These are phyloP conservation scores for Pythium scleroteichum DNA, from an alignment of 352 stramenopile species.

Conservation along the genomic window DNA sequence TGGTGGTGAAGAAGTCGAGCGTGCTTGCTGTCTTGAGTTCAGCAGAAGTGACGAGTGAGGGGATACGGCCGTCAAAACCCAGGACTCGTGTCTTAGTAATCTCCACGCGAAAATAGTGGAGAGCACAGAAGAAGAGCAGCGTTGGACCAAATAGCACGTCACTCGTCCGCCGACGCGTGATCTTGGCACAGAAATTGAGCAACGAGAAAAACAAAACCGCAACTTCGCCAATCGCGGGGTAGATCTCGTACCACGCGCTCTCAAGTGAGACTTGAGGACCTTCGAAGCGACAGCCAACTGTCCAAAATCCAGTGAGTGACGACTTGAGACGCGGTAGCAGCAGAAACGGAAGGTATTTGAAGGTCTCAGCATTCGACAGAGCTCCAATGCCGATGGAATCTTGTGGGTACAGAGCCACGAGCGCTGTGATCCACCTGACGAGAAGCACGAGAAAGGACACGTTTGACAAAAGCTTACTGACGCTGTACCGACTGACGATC, in stretches of 20 bases:
- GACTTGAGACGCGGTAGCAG: constrained; percentile 24
- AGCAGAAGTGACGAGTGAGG: constrained; percentile 21
- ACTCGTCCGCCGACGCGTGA: constrained; percentile 24
- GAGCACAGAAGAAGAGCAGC: constrained; percentile 23
- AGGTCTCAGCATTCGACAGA: constrained; percentile 13
- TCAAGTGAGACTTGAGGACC: constrained; percentile 26
- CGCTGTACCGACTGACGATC: constrained; percentile 25
- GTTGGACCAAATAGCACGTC: constrained; percentile 36
- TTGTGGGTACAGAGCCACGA: constrained; percentile 3
- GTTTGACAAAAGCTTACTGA: constrained; percentile 33
- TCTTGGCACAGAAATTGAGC: constrained; percentile 31
- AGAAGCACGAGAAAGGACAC: constrained; percentile 27
- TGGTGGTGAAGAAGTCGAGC: constrained; percentile 29
- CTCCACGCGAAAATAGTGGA: constrained; percentile 29
- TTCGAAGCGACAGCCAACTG: constrained; percentile 36
- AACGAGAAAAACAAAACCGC: constrained; percentile 31
- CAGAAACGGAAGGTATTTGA: constrained; percentile 14
- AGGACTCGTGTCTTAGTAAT: constrained; percentile 18
- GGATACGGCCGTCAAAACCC: constrained; percentile 28
- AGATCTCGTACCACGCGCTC: constrained; percentile 39
- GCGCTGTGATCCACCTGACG: constrained; percentile 23
- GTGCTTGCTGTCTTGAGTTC: constrained; percentile 24
- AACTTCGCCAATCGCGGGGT: constrained; percentile 28
- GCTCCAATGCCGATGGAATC: constrained; percentile 19
- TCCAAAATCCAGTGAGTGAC: constrained; percentile 22